Percentiles rank a stretch among this genome's conserved stretches.
These are phyloP conservation scores for Neurospora terricola DNA, from an alignment of 495 filamentous ascomycete species.

Conservation along the genomic window DNA sequence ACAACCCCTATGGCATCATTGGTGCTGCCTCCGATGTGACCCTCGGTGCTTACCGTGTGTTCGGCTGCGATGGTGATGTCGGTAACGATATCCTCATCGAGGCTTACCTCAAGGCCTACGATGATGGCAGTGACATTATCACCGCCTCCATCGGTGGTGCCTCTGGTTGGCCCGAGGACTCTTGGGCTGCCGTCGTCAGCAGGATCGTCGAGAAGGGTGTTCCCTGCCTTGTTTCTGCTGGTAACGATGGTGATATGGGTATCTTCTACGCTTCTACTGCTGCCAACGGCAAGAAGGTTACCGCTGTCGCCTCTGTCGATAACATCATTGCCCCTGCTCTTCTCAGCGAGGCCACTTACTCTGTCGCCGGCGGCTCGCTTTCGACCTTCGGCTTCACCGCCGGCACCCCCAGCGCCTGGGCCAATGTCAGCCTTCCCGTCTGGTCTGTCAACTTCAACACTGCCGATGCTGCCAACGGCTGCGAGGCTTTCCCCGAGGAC, in stretches of 20 bases:
- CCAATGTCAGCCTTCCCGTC: slow-evolving; percentile 33
- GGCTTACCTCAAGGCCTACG: slow-evolving; percentile 46
- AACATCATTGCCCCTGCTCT: slow-evolving; percentile 34
- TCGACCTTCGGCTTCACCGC: slow-evolving; percentile 29
- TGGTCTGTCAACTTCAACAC: slow-evolving; percentile 42
- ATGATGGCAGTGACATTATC: slow-evolving; percentile 49
- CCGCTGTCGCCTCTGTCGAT: slow-evolving; percentile 44
- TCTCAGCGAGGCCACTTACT: slow-evolving; percentile 26
- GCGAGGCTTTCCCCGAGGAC: slow-evolving; percentile 30
- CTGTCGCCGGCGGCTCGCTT: slow-evolving; percentile 15
- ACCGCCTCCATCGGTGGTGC: slow-evolving; percentile 48
- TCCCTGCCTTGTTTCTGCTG: slow-evolving; percentile 43
- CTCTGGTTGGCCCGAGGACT: slow-evolving; percentile 45
- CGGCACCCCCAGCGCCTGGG: slow-evolving; percentile 29
- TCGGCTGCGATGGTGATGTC: slow-evolving; percentile 39
- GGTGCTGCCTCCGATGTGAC: slow-evolving; percentile 46
- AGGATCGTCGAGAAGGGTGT: slow-evolving; percentile 47
- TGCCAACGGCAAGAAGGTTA: slow-evolving; percentile 39
- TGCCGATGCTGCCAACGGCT: slow-evolving; percentile 35
- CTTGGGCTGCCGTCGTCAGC: slow-evolving; percentile 43
- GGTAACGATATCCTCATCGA: slow-evolving; percentile 44
- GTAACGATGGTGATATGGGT: slow-evolving; percentile 43
- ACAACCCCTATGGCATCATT: slow-evolving; percentile 39
- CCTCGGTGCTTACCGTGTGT: slow-evolving; percentile 45
- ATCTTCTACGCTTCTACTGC: slow-evolving; percentile 46